These are phyloP conservation scores for Azolla pinnata DNA, from an alignment of 75 land plant species.

Conservation along the genomic window DNA sequence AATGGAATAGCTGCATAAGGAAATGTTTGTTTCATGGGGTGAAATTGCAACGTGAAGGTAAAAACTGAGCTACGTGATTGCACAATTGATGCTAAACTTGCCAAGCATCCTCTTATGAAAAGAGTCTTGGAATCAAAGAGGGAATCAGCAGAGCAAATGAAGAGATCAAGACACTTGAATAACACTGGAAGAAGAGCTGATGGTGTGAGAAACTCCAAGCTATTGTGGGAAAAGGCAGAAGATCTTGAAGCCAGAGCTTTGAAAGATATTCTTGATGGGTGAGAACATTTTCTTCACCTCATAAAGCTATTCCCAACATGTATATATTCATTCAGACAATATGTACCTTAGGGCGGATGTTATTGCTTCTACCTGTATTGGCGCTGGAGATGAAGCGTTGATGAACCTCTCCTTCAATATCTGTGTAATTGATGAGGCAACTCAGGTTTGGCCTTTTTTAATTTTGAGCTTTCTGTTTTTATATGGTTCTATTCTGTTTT, in stretches of 20 bases:
- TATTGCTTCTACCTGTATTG: conserved; percentile 31
- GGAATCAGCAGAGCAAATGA: conserved; percentile 17
- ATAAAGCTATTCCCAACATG: no score
- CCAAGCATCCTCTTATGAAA: conserved; percentile 27
- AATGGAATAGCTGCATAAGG: no score
- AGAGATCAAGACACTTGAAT: conserved; percentile 18
- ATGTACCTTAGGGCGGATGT: conserved; percentile 32
- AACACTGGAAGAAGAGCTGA: conserved; percentile 9
- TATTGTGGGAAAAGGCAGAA: conserved; percentile 21
- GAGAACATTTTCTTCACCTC: neutral
- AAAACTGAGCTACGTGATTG: conserved; percentile 22
- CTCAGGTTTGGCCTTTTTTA: conserved; percentile 29
- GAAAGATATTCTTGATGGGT: conserved; percentile 24
- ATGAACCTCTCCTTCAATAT: conserved; percentile 17
- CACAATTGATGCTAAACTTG: conserved; percentile 28
- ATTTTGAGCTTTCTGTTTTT: neutral
- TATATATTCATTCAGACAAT: no score
- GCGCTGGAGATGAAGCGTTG: conserved; percentile 26
- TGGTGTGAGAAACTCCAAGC: conserved; percentile 14
- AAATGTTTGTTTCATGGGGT: no score
- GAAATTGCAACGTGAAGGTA: no score
- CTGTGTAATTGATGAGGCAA: conserved; percentile 40
- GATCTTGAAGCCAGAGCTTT: conserved; percentile 25
- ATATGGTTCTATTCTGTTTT: neutral
- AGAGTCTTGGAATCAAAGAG: conserved; percentile 15